Base-by-base conservation (phyloP, 2,329 filamentous ascomycete species). In the Exophiala phaeomuriformis region DNA sequence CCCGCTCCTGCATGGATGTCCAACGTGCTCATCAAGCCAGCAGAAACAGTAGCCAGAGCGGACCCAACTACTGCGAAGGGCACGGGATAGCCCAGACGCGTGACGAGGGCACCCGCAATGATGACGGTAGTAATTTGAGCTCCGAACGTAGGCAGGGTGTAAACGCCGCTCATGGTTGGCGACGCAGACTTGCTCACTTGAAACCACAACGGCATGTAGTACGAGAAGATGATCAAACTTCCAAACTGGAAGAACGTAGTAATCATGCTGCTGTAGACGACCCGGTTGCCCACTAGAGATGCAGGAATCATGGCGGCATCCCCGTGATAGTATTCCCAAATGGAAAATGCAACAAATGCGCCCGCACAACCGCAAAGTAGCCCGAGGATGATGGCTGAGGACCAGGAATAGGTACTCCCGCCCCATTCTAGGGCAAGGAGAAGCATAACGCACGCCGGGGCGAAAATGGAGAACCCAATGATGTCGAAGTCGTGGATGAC, bases 181-280 rank as follows among this genome's bases (percentile, higher is more conserved):
- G 64, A 65, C 5, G 64, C 65, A 3, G 65, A 66, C 50, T 70
- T 68, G 53, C 74, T 67, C 2, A 68, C 70, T 58, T 77, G 73
- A 58, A 76, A 75, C 65, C 69, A 76, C 30, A 75, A 64, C 0
- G 72, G 71, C 1, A 74, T 49, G 47, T 69, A 72, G 51, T 69
- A 72, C 5, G 69, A 57, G 1, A 45, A 49, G 5, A 54, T 42
- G 29, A 60, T 27, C 8, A 56, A 19, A 8, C 47, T 48, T 6
- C 55, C 52, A 43, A 71, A 61, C 35, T 69, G 67, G 12, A 69
- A 64, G 52, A 72, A 64, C 4, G 62, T 28, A 30, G 42, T 56
- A n/a, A 56, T 5, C 47, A 51, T 49, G 35, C 53, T 46, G 49
- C 41, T 52, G 39, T 44, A 56, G 19, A 62, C 54, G 10, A 56